Conservation (phyloP, 805 yeast species). For the Candida jianshihensis region DNA sequence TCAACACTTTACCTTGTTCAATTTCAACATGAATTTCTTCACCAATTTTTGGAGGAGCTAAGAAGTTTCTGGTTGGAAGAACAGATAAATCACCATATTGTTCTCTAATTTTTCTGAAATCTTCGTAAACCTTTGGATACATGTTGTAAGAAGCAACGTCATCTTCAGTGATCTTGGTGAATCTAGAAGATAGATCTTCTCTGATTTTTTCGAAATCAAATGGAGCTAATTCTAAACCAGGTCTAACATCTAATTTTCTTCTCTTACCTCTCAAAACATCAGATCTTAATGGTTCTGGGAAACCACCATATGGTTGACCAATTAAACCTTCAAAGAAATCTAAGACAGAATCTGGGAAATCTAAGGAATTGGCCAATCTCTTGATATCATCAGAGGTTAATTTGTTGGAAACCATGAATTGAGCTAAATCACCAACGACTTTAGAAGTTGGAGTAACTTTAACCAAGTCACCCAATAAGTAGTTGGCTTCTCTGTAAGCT, state of each 20-base stretch:
- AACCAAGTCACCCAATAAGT: conserved; percentile 89
- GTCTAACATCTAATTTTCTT: conserved; percentile 80
- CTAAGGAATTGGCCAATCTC: conserved; percentile 82
- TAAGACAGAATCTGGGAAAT: conserved; percentile 97
- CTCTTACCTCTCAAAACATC: conserved; percentile 89
- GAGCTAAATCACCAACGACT: conserved; percentile 99
- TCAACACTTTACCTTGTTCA: conserved; percentile 90
- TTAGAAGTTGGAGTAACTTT: conserved; percentile 99
- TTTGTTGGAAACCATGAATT: conserved; percentile 96
- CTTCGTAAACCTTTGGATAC: conserved; percentile 98
- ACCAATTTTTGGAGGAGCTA: conserved; percentile 79
- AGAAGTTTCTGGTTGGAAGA: conserved; percentile 85
- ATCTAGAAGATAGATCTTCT: conserved; percentile 69
- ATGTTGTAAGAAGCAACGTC: conserved; percentile 94
- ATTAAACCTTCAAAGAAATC: conserved; percentile 98
- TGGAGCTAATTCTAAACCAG: conserved; percentile 87
- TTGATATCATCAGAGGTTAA: conserved; percentile 78
- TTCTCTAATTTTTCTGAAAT: conserved; percentile 64
- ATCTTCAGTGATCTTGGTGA: conserved; percentile 72
- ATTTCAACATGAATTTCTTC: conserved; percentile 86
- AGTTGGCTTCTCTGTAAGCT: conserved; percentile 88
- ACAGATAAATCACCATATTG: conserved; percentile 90
- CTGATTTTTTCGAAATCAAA: conserved; percentile 66
- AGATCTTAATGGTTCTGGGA: conserved; percentile 98
- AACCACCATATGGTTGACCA: conserved; percentile 99